Evolutionary conservation across 2,329 filamentous ascomycete genomes (phyloP), one percentile per base, ranked within the genome.

Genomic region (Anthostomella pinea): DNA sequence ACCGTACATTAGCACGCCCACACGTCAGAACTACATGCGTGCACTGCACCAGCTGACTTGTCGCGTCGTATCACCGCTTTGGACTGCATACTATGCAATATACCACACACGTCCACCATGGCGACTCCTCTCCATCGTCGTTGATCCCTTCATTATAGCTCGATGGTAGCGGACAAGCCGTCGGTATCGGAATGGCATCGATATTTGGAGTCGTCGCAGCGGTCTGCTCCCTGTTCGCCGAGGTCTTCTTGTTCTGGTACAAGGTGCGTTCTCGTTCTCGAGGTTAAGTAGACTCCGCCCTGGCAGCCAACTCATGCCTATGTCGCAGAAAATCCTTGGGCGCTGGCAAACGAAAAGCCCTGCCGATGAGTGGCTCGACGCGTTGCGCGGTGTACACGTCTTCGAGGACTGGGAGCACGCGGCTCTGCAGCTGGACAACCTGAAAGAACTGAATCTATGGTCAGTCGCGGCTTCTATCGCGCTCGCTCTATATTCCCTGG

Each of bases 391-490:
- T 40, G 85, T 87, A 13, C 71, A 79, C 46, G 73, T 75, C 17
- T 95, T 84, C 57, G 86, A 93, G 55, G 84, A 93, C 58, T 96
- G 89, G 88, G 83, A 91, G 58, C 81, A 83, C 48, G 81, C 84
- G n/a, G 87, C 89, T 2, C 76, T 85, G 46, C 78, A 86, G 53
- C 74, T 95, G n/a, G 90, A 95, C 61, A 83, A 84, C 53, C 69
- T 87, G 13, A 72, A 89, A n/a, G 83, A 83, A 26, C 79, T 89
- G 49, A 87, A 94, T 63, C 63, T 89, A 43, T 95, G 87, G 87
- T 86, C 67, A 40, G 64, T 46, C 20, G 16, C 17, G 26, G 21
- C 15, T 20, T 8, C 16, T 15, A 25, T 29, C 9, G 2, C 5
- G 11, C 22, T 13, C 15, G n/a, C 17, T 5, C 15, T 18, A 2